A percentile compares a stretch with the other conserved stretches of the same genome.
phyloP scores from a whole-genome alignment of 108 stramenopile species.

The Nannochloropsis gaditana region DNA sequence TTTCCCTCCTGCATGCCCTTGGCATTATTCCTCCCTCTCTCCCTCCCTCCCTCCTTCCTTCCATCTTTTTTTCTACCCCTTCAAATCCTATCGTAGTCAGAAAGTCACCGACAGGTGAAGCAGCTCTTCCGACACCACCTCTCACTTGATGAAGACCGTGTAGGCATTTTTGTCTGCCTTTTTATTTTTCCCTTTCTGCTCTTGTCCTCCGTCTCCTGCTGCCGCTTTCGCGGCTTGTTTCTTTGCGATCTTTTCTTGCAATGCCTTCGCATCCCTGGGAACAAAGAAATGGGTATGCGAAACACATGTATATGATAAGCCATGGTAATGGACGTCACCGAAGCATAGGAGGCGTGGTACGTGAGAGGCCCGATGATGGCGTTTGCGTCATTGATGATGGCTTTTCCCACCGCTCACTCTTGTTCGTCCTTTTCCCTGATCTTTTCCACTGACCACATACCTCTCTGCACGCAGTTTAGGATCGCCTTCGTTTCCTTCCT shows the following conservation, averaged over 20 bases:
- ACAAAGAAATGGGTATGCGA: too few species aligned
- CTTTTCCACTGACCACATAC: background rate
- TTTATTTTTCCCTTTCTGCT: background rate
- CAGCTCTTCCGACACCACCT: background rate
- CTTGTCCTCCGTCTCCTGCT: background rate
- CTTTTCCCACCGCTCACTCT: background rate
- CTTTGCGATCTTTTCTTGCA: background rate
- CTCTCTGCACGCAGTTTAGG: background rate
- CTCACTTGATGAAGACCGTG: background rate
- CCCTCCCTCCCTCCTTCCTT: background rate
- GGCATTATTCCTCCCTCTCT: background rate
- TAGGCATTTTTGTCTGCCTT: background rate
- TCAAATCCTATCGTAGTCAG: too few species aligned
- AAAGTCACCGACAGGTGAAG: too few species aligned
- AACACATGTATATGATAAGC: too few species aligned
- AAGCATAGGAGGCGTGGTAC: too few species aligned
- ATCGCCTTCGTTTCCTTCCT: slow-evolving; percentile 10
- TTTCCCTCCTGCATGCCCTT: too few species aligned
- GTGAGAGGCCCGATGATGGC: too few species aligned
- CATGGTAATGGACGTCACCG: too few species aligned
- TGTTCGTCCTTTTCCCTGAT: background rate
- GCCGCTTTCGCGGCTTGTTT: background rate
- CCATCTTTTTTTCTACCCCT: background rate
- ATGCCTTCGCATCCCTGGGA: background rate
- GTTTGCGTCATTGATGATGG: too few species aligned